Conservation (phyloP, 495 filamentous ascomycete species). For the Pyrenopolyporus hunteri region DNA sequence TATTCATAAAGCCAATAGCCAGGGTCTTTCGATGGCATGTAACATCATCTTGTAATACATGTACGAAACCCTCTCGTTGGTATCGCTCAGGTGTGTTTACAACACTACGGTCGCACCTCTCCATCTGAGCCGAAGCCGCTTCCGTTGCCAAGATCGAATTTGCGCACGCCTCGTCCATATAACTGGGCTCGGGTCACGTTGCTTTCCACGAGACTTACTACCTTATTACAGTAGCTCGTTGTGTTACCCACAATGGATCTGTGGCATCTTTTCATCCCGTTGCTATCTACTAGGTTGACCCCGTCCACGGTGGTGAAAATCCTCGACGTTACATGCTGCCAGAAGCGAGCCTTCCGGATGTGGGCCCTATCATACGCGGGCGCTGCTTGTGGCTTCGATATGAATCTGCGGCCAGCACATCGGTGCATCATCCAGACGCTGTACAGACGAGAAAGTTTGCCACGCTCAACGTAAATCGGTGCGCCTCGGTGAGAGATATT, state of each 20-base stretch:
- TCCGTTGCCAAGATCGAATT: slow-evolving; percentile 6
- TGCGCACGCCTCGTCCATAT: slow-evolving; percentile 1
- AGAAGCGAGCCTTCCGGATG: slow-evolving; percentile 49
- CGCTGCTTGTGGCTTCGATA: slow-evolving; percentile 64
- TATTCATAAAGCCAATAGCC: background rate
- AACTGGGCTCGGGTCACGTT: background rate
- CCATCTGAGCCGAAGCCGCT: slow-evolving; percentile 3
- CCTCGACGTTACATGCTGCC: slow-evolving; percentile 50
- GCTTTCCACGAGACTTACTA: background rate
- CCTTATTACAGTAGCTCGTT: background rate
- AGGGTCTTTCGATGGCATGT: slow-evolving; percentile 16
- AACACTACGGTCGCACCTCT: background rate
- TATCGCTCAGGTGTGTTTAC: slow-evolving; percentile 4
- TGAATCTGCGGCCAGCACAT: slow-evolving; percentile 58
- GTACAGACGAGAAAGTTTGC: slow-evolving; percentile 51
- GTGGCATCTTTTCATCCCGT: slow-evolving; percentile 8
- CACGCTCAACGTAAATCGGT: background rate
- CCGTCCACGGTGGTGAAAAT: background rate
- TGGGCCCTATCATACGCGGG: slow-evolving; percentile 60
- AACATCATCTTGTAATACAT: slow-evolving; percentile 31
- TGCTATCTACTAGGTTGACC: background rate
- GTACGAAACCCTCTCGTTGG: slow-evolving; percentile 9
- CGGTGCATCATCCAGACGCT: slow-evolving; percentile 65
- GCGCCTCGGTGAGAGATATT: slow-evolving; percentile 42
- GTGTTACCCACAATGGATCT: slow-evolving; percentile 24